These are phyloP conservation scores for Aspergillus vadensis DNA, from an alignment of 2,329 filamentous ascomycete species.

Conservation along the genomic window DNA sequence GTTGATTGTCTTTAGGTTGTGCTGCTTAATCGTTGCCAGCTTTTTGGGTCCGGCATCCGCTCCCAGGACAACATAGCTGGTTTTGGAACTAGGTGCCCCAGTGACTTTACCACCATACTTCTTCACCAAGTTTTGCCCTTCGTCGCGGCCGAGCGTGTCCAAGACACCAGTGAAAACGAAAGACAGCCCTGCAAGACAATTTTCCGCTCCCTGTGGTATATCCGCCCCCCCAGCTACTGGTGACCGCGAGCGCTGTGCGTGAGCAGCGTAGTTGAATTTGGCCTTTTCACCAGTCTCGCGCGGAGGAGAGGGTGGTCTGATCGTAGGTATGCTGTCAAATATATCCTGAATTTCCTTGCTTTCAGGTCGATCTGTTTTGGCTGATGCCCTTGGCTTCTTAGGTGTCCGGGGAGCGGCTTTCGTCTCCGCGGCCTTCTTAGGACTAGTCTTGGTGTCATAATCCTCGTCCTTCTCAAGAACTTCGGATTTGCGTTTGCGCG, in stretches of 20 bases:
- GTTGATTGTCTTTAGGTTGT: slow-evolving; percentile 86
- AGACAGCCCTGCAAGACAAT: slow-evolving; percentile 83
- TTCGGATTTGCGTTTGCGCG: slow-evolving; percentile 61
- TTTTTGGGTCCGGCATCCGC: slow-evolving; percentile 92
- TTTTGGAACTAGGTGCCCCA: slow-evolving; percentile 83
- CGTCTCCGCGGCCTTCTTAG: slow-evolving; percentile 55
- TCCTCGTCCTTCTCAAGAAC: slow-evolving; percentile 53
- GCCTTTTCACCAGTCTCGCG: slow-evolving; percentile 63
- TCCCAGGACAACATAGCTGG: slow-evolving; percentile 88
- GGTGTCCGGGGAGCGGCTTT: slow-evolving; percentile 39
- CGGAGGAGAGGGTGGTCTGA: slow-evolving; percentile 82
- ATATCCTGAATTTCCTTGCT: slow-evolving; percentile 77
- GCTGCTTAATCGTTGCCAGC: slow-evolving; percentile 76
- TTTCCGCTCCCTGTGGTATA: slow-evolving; percentile 79
- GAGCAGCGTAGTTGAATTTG: slow-evolving; percentile 79
- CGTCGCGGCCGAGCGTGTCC: slow-evolving; percentile 76
- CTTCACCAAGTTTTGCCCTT: slow-evolving; percentile 84
- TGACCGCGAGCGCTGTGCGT: slow-evolving; percentile 60
- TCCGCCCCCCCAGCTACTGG: slow-evolving; percentile 68
- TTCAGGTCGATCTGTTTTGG: slow-evolving; percentile 68
- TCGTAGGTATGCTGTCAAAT: slow-evolving; percentile 80
- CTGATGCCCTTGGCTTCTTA: slow-evolving; percentile 59
- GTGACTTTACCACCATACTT: slow-evolving; percentile 92
- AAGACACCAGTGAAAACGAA: slow-evolving; percentile 96
- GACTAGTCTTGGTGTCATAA: slow-evolving; percentile 60